Evolutionary conservation across 108 stramenopile species (phyloP).

Genomic region (Skeletonema marinoi): DNA sequence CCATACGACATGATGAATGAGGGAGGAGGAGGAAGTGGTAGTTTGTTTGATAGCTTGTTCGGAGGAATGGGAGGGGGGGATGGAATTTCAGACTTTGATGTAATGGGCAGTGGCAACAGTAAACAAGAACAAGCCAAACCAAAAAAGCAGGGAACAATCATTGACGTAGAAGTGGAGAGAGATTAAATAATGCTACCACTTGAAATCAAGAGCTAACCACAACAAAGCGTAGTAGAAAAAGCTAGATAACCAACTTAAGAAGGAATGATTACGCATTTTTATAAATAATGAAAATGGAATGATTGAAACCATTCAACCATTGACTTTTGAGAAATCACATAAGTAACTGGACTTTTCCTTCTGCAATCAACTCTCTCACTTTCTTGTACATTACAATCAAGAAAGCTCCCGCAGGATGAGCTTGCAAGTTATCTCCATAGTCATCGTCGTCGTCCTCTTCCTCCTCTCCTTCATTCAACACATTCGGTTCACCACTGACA

Average conservation of each 20-base stretch:
- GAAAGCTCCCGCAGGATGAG: constrained; percentile 51
- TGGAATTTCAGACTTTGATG: constrained; percentile 31
- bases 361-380: constrained; percentile 56
- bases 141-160: constrained; percentile 62
- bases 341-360: constrained; percentile 59
- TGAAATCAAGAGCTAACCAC: neutral
- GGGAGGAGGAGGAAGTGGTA: constrained; percentile 20
- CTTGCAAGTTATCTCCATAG: constrained; percentile 50
- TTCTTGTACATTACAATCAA: constrained; percentile 64
- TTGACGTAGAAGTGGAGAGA: constrained; percentile 77
- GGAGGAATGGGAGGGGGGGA: constrained; percentile 32
- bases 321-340: constrained; percentile 15
- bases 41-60: constrained; percentile 53
- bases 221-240: neutral
- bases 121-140: constrained; percentile 33
- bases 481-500: constrained; percentile 20
- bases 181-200: constrained; percentile 33
- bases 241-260: neutral
- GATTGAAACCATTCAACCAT: neutral
- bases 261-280: neutral
- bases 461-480: constrained; percentile 23
- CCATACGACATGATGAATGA: constrained; percentile 52
- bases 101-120: constrained; percentile 17
- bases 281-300: neutral
- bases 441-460: constrained; percentile 59